phyloP scores from a whole-genome alignment of 2,329 filamentous ascomycete genomes.

The Beauveria scarabaeidicola region DNA sequence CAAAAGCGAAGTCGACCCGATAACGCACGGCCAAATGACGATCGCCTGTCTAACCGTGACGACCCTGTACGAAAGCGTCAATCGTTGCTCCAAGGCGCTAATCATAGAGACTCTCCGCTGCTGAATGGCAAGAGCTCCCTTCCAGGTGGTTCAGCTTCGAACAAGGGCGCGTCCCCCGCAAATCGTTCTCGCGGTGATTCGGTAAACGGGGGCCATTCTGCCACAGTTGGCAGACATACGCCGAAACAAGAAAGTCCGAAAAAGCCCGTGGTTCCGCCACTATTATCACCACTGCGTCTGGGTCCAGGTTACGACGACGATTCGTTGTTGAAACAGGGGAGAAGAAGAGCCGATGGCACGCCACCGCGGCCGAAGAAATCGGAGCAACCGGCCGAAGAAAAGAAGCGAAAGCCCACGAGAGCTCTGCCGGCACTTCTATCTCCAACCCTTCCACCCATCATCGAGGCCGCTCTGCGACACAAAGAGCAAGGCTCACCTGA shows the following conservation, averaged over 20 bases:
- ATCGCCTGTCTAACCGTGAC: conserved; percentile 25
- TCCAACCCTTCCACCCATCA: conserved; percentile 43
- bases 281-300: conserved; percentile 45
- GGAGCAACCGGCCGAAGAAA: conserved; percentile 21
- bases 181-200: conserved; percentile 32
- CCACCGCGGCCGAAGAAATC: conserved; percentile 16
- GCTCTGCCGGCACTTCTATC: conserved; percentile 44
- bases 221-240: conserved; percentile 24
- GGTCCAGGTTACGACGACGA: conserved; percentile 34
- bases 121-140: conserved; percentile 29
- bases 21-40: conserved; percentile 22
- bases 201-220: conserved; percentile 33
- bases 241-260: conserved; percentile 30
- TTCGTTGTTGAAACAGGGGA: conserved; percentile 18
- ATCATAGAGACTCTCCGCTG: conserved; percentile 23
- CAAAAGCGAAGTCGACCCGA: conserved; percentile 40
- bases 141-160: conserved; percentile 21
- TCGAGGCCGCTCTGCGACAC: conserved; percentile 39
- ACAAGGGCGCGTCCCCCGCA: conserved; percentile 25
- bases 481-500: conserved; percentile 9
- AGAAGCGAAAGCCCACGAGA: conserved; percentile 29
- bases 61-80: conserved; percentile 26
- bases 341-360: conserved; percentile 18
- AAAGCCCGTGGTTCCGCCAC: conserved; percentile 38
- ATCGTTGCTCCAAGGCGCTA: conserved; percentile 14